Conservation (phyloP, 2,329 filamentous ascomycete genomes). For the Talaromyces amestolkiae region DNA sequence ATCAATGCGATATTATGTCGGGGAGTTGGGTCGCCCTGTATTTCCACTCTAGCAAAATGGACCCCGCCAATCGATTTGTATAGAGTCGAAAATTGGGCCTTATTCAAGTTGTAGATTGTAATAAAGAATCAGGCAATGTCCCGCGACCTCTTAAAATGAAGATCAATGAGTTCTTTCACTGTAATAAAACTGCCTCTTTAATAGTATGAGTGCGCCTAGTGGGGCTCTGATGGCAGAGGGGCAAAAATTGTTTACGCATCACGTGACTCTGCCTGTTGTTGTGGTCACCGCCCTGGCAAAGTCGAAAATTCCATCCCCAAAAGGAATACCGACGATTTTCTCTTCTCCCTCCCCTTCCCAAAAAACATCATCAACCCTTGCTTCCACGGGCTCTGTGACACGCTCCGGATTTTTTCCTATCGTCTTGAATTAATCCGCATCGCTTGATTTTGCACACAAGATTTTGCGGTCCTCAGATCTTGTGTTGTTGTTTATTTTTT, state of each 20-base stretch:
- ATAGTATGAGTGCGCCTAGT: neutral
- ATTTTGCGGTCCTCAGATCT: constrained; percentile 17
- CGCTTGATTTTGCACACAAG: constrained; percentile 26
- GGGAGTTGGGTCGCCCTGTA: neutral
- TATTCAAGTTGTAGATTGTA: neutral
- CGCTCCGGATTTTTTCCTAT: constrained; percentile 17
- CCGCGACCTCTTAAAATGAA: too few species aligned
- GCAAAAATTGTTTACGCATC: constrained; percentile 19
- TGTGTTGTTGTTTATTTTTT: constrained; percentile 20
- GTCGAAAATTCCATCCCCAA: constrained; percentile 36
- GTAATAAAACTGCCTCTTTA: too few species aligned
- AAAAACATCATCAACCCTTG: constrained; percentile 26
- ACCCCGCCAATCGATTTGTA: neutral
- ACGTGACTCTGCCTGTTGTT: constrained; percentile 19
- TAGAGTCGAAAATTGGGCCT: neutral
- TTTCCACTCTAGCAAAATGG: neutral
- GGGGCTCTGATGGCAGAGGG: constrained; percentile 12
- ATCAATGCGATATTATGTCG: neutral
- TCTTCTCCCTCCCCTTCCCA: constrained; percentile 9
- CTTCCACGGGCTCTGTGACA: constrained; percentile 25
- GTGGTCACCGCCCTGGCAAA: constrained; percentile 23
- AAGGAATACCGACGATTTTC: constrained; percentile 22
- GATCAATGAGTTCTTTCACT: neutral
- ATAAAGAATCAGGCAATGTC: neutral
- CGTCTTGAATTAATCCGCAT: constrained; percentile 20